phyloP scores from a whole-genome alignment of 192 early-diverging fungal species.

The Globomyces pollinis-pini region DNA sequence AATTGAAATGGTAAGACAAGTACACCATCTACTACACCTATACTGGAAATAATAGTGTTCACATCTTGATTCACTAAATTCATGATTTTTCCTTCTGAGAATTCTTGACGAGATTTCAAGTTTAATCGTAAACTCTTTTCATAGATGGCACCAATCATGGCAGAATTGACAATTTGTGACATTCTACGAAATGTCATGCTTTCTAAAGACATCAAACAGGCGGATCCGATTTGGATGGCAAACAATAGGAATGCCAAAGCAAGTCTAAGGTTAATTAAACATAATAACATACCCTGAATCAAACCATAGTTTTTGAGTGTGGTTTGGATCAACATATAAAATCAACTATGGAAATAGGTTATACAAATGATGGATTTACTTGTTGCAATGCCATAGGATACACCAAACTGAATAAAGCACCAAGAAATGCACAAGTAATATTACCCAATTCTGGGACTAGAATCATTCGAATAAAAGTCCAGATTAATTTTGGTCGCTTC shows the following conservation, averaged over 20 bases:
- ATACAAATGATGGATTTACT: no score
- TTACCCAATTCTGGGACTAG: neutral
- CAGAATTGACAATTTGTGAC: neutral
- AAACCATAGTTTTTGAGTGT: neutral
- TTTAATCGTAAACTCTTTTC: constrained; percentile 6
- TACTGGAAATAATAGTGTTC: neutral
- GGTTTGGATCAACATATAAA: neutral
- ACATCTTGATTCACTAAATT: constrained; percentile 9
- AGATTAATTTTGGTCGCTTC: neutral
- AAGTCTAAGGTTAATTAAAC: no score
- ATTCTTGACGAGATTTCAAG: neutral
- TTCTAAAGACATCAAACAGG: neutral
- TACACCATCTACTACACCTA: no score
- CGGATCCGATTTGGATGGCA: constrained; percentile 7
- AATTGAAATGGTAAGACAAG: no score
- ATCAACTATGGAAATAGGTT: no score
- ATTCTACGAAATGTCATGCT: neutral
- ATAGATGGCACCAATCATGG: neutral
- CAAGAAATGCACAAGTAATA: neutral
- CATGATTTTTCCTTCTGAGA: constrained; percentile 3
- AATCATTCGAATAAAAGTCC: neutral
- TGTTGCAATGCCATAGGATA: neutral
- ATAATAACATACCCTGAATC: no score
- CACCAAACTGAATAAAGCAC: neutral
- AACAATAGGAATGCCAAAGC: constrained; percentile 12